Evolutionary conservation across 495 filamentous ascomycete species (phyloP).

Genomic region (Penicillium parvum): DNA sequence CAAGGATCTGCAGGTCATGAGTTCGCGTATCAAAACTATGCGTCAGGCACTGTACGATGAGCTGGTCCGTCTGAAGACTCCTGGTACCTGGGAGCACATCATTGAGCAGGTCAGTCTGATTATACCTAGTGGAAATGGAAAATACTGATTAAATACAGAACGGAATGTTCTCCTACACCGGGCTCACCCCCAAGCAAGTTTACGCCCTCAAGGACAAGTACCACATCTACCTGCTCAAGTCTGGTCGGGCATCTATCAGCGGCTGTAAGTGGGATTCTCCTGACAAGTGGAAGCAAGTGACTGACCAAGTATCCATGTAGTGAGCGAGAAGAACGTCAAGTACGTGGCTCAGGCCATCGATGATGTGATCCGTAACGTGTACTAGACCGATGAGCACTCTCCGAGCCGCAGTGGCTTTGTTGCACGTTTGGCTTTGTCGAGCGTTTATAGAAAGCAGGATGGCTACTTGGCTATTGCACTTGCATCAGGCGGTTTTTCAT

Average conservation of each 20-base stretch:
- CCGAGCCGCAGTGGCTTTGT: not conserved
- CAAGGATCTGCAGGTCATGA: conserved; percentile 47
- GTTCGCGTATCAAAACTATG: conserved; percentile 48
- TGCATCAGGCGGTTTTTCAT: conserved; percentile 13
- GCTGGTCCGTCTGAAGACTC: conserved; percentile 39
- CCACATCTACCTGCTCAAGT: conserved; percentile 48
- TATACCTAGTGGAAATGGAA: not conserved
- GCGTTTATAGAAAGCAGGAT: no score
- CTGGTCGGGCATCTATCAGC: conserved; percentile 45
- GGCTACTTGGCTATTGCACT: conserved; percentile 1
- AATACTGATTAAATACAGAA: conserved; percentile 29
- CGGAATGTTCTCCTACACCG: conserved; percentile 53
- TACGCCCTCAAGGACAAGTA: conserved; percentile 43
- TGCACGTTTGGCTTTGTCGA: no score
- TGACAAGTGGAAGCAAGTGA: not conserved
- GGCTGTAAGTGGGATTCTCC: conserved; percentile 33
- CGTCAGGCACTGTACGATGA: conserved; percentile 42
- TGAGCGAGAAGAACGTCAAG: conserved; percentile 46
- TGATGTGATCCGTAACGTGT: conserved; percentile 42
- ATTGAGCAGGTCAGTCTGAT: conserved; percentile 36
- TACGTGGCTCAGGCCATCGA: conserved; percentile 48
- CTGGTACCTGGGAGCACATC: conserved; percentile 49
- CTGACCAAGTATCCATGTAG: conserved; percentile 36
- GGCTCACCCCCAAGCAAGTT: conserved; percentile 42
- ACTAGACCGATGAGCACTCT: conserved; percentile 15